A percentile compares a stretch with the other conserved stretches of the same genome.
phyloP scores from a whole-genome alignment of 2,329 filamentous ascomycete species.

The Alternaria sp. region DNA sequence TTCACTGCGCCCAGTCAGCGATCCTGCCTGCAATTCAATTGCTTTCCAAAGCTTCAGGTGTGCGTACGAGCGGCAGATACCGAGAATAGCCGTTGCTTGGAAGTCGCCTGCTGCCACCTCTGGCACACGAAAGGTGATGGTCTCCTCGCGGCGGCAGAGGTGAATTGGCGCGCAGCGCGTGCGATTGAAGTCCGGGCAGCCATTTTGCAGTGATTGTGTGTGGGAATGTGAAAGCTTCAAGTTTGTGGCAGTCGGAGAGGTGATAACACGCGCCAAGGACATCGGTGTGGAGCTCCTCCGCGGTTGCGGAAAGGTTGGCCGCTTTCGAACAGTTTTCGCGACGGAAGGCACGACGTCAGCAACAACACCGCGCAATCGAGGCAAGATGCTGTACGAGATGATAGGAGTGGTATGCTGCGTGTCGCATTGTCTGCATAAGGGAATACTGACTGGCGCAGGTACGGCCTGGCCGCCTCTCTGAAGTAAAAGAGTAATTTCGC shows the following conservation, averaged over 20 bases:
- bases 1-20: conserved; percentile 57
- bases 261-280: conserved; percentile 17
- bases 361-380: conserved; percentile 10
- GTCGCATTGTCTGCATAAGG: neutral
- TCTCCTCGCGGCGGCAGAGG: conserved; percentile 34
- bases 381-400: conserved; percentile 91
- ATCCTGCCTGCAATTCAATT: neutral
- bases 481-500: conserved; percentile 86
- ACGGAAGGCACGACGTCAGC: conserved; percentile 19
- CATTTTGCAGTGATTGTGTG: conserved; percentile 36
- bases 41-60: conserved; percentile 3
- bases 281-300: conserved; percentile 16
- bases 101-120: conserved; percentile 32
- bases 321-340: conserved; percentile 33
- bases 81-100: conserved; percentile 50
- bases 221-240: neutral
- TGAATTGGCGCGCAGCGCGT: conserved; percentile 48
- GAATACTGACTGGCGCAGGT: conserved; percentile 65
- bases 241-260: neutral
- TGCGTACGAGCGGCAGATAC: conserved; percentile 46
- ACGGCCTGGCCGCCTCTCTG: conserved; percentile 85
- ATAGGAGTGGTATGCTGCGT: conserved; percentile 81
- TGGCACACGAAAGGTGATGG: conserved; percentile 37
- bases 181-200: conserved; percentile 44
- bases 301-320: conserved; percentile 29